Percentiles rank a stretch among this genome's conserved stretches.
These are phyloP conservation scores for Fraxinus floribunda DNA, from an alignment of 305 asterid species.

Conservation along the genomic window DNA sequence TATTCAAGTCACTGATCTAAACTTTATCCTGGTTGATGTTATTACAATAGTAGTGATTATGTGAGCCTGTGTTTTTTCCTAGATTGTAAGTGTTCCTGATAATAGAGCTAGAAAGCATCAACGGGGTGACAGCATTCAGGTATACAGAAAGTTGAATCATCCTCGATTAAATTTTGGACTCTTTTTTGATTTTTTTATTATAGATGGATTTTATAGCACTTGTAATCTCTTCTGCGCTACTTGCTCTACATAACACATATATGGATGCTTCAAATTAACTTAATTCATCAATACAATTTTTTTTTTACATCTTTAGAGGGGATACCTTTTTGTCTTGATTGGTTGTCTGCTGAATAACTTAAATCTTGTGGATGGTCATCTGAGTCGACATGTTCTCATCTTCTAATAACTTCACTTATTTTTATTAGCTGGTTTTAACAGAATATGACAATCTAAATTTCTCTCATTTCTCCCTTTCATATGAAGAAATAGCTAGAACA, in stretches of 20 bases:
- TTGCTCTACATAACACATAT: background rate
- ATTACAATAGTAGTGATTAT: constrained; percentile 22
- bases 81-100: constrained; percentile 80
- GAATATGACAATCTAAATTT: background rate
- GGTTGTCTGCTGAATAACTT: background rate
- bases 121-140: constrained; percentile 69
- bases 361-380: background rate
- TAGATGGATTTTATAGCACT: background rate
- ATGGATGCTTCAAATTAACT: background rate
- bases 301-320: background rate
- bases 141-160: constrained; percentile 28
- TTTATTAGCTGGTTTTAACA: background rate
- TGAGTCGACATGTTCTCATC: background rate
- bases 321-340: background rate
- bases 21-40: constrained; percentile 1
- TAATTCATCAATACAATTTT: background rate
- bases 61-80: constrained; percentile 17
- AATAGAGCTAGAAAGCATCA: constrained; percentile 55
- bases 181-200: background rate
- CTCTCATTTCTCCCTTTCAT: background rate
- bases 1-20: background rate
- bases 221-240: background rate
- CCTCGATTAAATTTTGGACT: constrained; percentile 4
- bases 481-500: background rate
- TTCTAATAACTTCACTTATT: background rate